Conservation (phyloP, 768 basidiomycete genomes). For the Polyporus arcularius region DNA sequence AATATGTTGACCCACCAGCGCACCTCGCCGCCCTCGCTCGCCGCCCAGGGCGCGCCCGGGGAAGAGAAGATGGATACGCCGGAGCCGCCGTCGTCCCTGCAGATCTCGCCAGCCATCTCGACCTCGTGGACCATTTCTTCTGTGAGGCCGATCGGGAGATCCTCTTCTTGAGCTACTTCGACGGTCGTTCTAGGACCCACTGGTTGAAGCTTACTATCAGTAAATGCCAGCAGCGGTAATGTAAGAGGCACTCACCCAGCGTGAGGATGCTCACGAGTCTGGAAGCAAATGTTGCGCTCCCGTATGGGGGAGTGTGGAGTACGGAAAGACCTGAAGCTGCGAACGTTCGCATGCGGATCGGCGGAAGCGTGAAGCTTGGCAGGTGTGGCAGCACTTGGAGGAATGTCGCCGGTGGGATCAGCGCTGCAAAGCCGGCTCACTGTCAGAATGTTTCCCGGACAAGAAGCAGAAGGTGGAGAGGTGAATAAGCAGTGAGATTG, state of each 20-base stretch:
- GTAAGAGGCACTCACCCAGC: constrained; percentile 28
- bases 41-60: constrained; percentile 29
- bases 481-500: background rate
- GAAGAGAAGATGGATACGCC: constrained; percentile 26
- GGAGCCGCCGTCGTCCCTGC: constrained; percentile 67
- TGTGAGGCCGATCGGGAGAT: constrained; percentile 69
- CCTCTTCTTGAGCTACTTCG: constrained; percentile 72
- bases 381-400: constrained; percentile 74
- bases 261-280: constrained; percentile 61
- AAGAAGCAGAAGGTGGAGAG: constrained; percentile 4
- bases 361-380: constrained; percentile 61
- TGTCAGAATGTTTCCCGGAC: background rate
- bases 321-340: constrained; percentile 71
- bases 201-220: background rate
- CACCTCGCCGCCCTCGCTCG: constrained; percentile 52
- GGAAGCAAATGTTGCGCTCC: constrained; percentile 63
- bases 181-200: constrained; percentile 50
- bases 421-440: constrained; percentile 49
- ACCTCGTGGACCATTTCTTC: constrained; percentile 77
- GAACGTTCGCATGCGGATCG: constrained; percentile 69
- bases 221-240: background rate
- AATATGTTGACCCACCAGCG: constrained; percentile 76
- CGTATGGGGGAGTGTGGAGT: constrained; percentile 81
- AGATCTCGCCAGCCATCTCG: constrained; percentile 69
- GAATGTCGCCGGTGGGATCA: constrained; percentile 88